Percentiles rank a stretch among this genome's conserved stretches.
phyloP scores from a whole-genome alignment of 352 stramenopile genomes.

The Phytophthora nicotianae region DNA sequence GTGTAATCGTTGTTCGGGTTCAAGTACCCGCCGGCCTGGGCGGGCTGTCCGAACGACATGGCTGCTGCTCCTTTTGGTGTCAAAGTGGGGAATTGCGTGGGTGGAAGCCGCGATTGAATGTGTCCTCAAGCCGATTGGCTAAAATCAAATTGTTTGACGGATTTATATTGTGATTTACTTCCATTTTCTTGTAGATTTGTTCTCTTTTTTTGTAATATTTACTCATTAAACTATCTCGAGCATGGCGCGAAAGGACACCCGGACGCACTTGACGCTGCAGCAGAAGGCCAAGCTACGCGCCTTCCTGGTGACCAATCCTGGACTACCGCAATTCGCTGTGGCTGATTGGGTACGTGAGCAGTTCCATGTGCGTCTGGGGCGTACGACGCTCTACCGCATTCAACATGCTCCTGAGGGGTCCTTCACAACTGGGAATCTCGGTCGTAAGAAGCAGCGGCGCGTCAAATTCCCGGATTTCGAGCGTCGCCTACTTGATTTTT shows the following conservation, averaged over 20 bases:
- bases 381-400: slow-evolving; percentile 55
- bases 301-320: slow-evolving; percentile 35
- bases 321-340: slow-evolving; percentile 36
- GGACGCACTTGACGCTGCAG: slow-evolving; percentile 45
- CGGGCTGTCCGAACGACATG: slow-evolving; percentile 58
- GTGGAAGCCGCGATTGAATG: slow-evolving; percentile 1
- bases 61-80: slow-evolving; percentile 1
- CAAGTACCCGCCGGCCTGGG: slow-evolving; percentile 52
- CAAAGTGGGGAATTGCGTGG: slow-evolving; percentile 16
- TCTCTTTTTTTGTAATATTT: neutral
- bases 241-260: slow-evolving; percentile 20
- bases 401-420: slow-evolving; percentile 30
- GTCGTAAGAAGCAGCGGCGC: slow-evolving; percentile 45
- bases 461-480: slow-evolving; percentile 54
- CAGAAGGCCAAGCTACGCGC: slow-evolving; percentile 41
- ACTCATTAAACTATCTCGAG: no score
- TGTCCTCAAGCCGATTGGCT: neutral
- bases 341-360: slow-evolving; percentile 38
- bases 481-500: slow-evolving; percentile 27
- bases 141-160: neutral
- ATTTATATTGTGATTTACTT: neutral
- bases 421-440: slow-evolving; percentile 36
- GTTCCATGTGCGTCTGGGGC: slow-evolving; percentile 40
- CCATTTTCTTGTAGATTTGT: no score
- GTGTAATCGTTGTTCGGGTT: slow-evolving; percentile 86